Evolutionary conservation across 2,329 filamentous ascomycete species (phyloP).

Genomic region (Talaromyces sp.): DNA sequence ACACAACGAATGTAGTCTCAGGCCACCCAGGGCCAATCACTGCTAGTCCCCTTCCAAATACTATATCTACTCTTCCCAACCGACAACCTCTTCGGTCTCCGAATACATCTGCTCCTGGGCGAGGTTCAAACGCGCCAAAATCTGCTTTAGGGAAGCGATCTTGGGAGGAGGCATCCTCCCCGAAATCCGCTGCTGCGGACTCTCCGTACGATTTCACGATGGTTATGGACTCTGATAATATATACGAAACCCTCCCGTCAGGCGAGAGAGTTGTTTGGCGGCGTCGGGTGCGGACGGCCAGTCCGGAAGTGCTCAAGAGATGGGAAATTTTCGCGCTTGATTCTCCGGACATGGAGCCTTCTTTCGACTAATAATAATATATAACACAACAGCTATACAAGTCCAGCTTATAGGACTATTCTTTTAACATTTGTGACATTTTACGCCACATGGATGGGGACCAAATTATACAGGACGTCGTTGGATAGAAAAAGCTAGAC

Average conservation of each 20-base stretch:
- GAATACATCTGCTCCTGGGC: neutral
- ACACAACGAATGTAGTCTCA: neutral
- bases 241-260: conserved; percentile 14
- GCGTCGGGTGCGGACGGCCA: conserved; percentile 31
- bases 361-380: neutral
- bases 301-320: conserved; percentile 37
- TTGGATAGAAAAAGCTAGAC: no score
- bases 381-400: neutral
- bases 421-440: neutral
- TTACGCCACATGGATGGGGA: neutral
- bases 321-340: conserved; percentile 44
- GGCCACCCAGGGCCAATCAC: neutral
- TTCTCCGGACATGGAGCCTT: conserved; percentile 29
- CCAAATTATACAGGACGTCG: neutral
- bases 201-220: neutral
- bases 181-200: conserved; percentile 3
- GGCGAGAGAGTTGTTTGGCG: conserved; percentile 24
- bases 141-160: conserved; percentile 24
- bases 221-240: conserved; percentile 11
- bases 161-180: conserved; percentile 16
- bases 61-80: neutral
- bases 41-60: neutral
- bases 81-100: neutral
- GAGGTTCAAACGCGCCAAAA: conserved; percentile 5
- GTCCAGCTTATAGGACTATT: neutral